Evolutionary conservation across 2,329 filamentous ascomycete genomes (phyloP).

Genomic region (Sporothrix phasma): DNA sequence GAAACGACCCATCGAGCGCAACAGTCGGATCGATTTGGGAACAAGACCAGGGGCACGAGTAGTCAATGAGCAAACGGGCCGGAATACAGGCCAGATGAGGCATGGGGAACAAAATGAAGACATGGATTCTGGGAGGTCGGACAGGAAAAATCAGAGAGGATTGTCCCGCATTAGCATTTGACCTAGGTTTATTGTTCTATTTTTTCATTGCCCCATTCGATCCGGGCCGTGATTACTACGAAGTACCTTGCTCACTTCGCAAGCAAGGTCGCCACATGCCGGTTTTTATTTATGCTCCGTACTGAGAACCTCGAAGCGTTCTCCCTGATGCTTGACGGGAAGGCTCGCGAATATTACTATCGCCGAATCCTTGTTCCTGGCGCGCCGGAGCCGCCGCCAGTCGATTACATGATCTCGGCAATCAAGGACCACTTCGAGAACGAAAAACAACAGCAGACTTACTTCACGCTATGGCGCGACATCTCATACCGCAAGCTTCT

Average conservation of each 20-base stretch:
- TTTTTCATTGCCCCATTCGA: neutral
- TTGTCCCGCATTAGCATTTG: slow-evolving; percentile 8
- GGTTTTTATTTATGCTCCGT: neutral
- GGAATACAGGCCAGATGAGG: neutral
- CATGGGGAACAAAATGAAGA: neutral
- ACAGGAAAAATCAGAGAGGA: neutral
- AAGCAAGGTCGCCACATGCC: neutral
- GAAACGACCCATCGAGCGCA: neutral
- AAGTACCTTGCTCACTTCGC: neutral
- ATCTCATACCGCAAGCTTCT: too few relatives aligned
- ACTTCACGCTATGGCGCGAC: too few relatives aligned
- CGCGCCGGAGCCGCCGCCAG: too few relatives aligned
- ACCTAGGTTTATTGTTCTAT: neutral
- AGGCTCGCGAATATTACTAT: too few relatives aligned
- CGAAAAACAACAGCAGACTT: too few relatives aligned
- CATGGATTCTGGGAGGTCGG: neutral
- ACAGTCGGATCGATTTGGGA: neutral
- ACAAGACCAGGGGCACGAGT: neutral
- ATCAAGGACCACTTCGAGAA: too few relatives aligned
- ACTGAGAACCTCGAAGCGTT: too few relatives aligned
- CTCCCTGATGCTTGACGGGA: too few relatives aligned
- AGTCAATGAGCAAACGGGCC: slow-evolving; percentile 1
- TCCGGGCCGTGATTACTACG: neutral
- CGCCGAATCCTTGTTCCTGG: too few relatives aligned
- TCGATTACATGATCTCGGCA: too few relatives aligned